Base-by-base conservation (phyloP, 2,329 filamentous ascomycete genomes). In the Venturia pyrina region DNA sequence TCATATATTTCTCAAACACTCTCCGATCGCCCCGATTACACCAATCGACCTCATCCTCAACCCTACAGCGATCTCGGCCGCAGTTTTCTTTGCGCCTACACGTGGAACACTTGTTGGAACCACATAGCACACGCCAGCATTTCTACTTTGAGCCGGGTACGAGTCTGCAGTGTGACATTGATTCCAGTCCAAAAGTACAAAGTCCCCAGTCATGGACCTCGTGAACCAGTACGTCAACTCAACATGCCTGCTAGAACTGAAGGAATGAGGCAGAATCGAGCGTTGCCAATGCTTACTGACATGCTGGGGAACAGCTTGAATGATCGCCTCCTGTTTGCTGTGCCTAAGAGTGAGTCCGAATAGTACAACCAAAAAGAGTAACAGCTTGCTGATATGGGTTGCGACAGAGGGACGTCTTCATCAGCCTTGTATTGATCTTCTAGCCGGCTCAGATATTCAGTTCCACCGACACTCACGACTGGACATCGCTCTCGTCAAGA, bases 401-500 rank as follows among this genome's bases (percentile, higher is more conserved):
- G 8, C 28, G 46, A 50, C 73, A 96, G 92, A 99, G 89, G 95
- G 95, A 69, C 90, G 95, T 66, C 87, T 99, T 65, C 90, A 97
- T 78, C 86, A 91, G 78, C 87, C 91, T 67, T 87, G 90, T 65
- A 86, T 99, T 63, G 92, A 98, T 76, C 87, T 99, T 63, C 89
- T 99, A 65, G 85, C 93, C 74, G 95, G 95, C 70, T 91, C 90
- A 72, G 95, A 99, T 77, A 93, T 99, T 72, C 92, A 99, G 77
- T 99, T 99, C 81, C 88, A 90, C 76, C 89, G 95, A 74, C 92
- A 97, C 81, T 92, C 89, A 76, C 89, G 95, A 67, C 90, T 98
- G 72, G 95, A 99, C 77, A 97, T 99, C 74, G 95, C 95, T 19
- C 88, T 99, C 34, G 95, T 98, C 75, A 96, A 97, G 82, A 99